Percentiles rank a stretch among this genome's conserved stretches.
phyloP scores from a whole-genome alignment of 495 filamentous ascomycete genomes.

The Neurospora hispaniola region DNA sequence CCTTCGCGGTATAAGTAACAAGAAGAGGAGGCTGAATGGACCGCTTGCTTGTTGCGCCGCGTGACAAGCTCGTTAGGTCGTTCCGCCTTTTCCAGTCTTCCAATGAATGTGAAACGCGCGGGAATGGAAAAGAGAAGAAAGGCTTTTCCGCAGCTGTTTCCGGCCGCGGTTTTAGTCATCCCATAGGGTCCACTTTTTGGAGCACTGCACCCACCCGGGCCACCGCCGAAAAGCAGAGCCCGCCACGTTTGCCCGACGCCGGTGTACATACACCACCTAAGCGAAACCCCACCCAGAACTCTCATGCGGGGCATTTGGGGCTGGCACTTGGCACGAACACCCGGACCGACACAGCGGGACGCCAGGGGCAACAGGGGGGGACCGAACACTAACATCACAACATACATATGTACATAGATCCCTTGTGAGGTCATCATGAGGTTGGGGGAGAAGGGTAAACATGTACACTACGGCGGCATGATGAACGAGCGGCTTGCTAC shows the following conservation, averaged over 20 bases:
- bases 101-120: neutral
- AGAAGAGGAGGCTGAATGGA: neutral
- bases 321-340: neutral
- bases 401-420: neutral
- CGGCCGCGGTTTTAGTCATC: constrained; percentile 2
- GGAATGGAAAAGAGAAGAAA: neutral
- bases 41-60: constrained; percentile 4
- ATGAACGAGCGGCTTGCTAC: neutral
- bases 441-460: neutral
- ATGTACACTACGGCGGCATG: neutral
- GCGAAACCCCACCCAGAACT: neutral
- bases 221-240: neutral
- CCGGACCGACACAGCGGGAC: neutral
- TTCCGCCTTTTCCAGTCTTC: neutral
- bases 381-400: neutral
- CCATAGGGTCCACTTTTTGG: neutral
- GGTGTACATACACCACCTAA: neutral
- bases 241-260: constrained; percentile 5
- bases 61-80: neutral
- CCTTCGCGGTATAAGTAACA: neutral
- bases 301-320: neutral
- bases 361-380: neutral
- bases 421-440: neutral
- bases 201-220: neutral
- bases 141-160: neutral